These are phyloP conservation scores for Tolypocladium paradoxum DNA, from an alignment of 2,329 filamentous ascomycete genomes.

Conservation along the genomic window DNA sequence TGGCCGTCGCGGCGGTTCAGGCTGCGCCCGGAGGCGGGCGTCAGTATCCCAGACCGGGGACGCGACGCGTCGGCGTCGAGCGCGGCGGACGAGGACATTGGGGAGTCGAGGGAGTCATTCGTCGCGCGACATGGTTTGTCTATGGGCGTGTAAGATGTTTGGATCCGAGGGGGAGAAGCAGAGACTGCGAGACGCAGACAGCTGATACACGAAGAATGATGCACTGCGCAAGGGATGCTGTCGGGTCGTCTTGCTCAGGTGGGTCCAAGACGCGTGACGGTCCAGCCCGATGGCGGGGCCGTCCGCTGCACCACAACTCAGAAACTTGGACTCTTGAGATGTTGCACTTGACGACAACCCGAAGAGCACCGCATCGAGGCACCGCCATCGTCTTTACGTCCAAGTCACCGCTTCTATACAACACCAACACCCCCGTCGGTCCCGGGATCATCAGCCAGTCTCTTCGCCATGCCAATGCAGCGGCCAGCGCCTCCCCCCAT, in stretches of 20 bases:
- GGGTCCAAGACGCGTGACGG: background rate
- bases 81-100: constrained; percentile 23
- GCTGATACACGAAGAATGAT: background rate
- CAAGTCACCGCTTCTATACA: too few relatives aligned
- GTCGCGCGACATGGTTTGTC: constrained; percentile 1
- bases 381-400: too few relatives aligned
- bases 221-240: background rate
- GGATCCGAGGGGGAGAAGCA: background rate
- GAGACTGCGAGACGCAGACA: background rate
- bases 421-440: too few relatives aligned
- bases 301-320: background rate
- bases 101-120: constrained; percentile 5
- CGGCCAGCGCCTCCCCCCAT: too few relatives aligned
- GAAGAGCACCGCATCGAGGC: too few relatives aligned
- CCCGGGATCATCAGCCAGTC: too few relatives aligned
- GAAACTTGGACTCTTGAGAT: too few relatives aligned
- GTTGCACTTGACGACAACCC: too few relatives aligned
- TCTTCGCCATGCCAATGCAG: too few relatives aligned
- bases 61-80: constrained; percentile 38
- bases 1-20: constrained; percentile 23
- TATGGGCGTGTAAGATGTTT: background rate
- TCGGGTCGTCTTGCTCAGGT: background rate
- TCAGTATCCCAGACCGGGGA: constrained; percentile 30
- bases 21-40: constrained; percentile 27
- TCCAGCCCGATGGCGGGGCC: background rate